Evolutionary conservation across 768 basidiomycete species (phyloP), one percentile per base, ranked within the genome.

Genomic region (Tricholomella constricta): DNA sequence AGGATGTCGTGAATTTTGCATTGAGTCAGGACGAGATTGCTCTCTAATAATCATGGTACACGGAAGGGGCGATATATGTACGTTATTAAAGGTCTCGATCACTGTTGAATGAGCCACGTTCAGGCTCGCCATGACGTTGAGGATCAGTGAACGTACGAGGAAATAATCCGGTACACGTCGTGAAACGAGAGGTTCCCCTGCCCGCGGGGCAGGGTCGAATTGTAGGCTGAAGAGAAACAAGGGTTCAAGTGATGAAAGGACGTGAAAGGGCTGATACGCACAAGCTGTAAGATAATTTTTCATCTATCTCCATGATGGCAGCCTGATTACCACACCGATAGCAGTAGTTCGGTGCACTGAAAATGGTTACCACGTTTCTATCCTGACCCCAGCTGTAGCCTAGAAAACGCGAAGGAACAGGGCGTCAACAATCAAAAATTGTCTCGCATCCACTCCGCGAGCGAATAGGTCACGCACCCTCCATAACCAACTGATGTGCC

Each of bases 241-340:
- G 15, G 8, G 42, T 52, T 51, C 37, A 27, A 31, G 14, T 17
- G 7, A 6, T 23, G 2, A 22, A 45, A 12, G 11, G 48, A 5
- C 31, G 31, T 17, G 22, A 47, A 20, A 41, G 48, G 45, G 27
- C 11, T 27, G 38, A 19, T n/a, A 82, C 89, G 46, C 62, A 91
- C 90, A 92, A 92, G 76, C 88, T 91, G 72, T 92, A 93, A 49
- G 90, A 91, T 85, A 92, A 78, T 81, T 94, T 94, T 85, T 94
- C 91, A 74, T 99, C 97, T 72, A 99, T 97, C 73, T 99, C 97
- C 87, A 99, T 96, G 71, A 99, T 99, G 45, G 97, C 97, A 50
- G 97, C 97, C 67, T 98, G 97, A 71, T 99, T 99, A 48, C 97
- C 97, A 69, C 97, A 99, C 69, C 97, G 82, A 79, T 99, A 99